Evolutionary conservation across 2,329 filamentous ascomycete genomes (phyloP).

Genomic region (Fusarium oligoseptatum): DNA sequence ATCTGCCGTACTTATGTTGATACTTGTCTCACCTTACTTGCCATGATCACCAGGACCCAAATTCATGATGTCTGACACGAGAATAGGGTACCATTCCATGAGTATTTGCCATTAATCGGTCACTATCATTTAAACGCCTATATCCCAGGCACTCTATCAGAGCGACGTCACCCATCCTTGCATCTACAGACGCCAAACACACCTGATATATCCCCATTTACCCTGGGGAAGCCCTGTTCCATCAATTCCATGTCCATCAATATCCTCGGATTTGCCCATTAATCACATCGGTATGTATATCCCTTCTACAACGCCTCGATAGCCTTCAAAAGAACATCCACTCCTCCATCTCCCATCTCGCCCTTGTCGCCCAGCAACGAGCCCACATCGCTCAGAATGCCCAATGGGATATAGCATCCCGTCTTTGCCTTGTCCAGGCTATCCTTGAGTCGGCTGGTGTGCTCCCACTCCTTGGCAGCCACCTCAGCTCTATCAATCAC

Average conservation of each 20-base stretch:
- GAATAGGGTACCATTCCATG: not conserved
- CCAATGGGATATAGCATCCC: constrained; percentile 85
- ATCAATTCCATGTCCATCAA: constrained; percentile 4
- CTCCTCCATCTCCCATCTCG: constrained; percentile 63
- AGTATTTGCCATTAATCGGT: not conserved
- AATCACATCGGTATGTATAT: constrained; percentile 7
- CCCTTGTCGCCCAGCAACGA: constrained; percentile 75
- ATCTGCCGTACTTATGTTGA: not conserved
- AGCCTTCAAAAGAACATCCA: constrained; percentile 71
- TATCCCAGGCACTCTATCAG: constrained; percentile 36
- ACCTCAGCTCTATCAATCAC: constrained; percentile 90
- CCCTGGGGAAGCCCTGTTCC: constrained; percentile 10
- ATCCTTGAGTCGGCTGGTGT: constrained; percentile 90
- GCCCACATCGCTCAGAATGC: constrained; percentile 88
- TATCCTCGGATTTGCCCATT: not conserved
- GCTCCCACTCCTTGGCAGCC: constrained; percentile 93
- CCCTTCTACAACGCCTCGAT: constrained; percentile 67
- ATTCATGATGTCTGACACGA: too few relatives aligned
- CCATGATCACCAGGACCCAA: not conserved
- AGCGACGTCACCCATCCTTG: constrained; percentile 12
- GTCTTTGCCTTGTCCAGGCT: constrained; percentile 85
- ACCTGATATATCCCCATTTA: constrained; percentile 10
- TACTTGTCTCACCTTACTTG: not conserved
- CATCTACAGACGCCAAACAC: constrained; percentile 36
- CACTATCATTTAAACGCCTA: constrained; percentile 31